Base-by-base conservation (phyloP, 257 asterid species). In the Primulina eburnea region DNA sequence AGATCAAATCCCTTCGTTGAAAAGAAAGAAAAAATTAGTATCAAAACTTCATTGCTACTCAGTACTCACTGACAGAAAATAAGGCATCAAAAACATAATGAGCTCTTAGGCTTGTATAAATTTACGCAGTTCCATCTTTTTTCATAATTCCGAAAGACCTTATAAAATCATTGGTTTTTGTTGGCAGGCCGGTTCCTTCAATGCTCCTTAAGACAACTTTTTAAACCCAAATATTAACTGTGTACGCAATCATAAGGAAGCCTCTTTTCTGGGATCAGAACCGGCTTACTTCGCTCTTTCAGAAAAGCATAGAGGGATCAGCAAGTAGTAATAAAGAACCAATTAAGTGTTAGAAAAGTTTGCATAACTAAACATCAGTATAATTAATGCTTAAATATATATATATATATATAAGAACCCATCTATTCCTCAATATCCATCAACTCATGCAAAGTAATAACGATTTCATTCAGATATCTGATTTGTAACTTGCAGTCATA, bases 191-290 rank as follows among this genome's bases (percentile, higher is more conserved):
- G 55, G 18, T 14, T 47, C 55, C 55, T 47, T 47, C 55, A 47
- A 47, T 47, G 20, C 55, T 47, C 55, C 55, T 47, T 14, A 12
- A 10, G 55, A 47, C 55, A 18, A 47, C 55, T 47, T 47, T 40
- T 14, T 47, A 47, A 6, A 12, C 7, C 18, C n/a, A 47, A 47
- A 47, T 16, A 47, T 16, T 47, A 47, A 28, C 30, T 28, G 30
- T 4, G n/a, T 14, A 47, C 14, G 55, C n/a, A 47, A 47, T 12
- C 18, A 47, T 47, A 47, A 47, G 18, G 30, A 47, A 47, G 18
- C n/a, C 57, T 50, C 57, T 50, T 50, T 50, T 50, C 57, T 50
- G 17, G 57, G 57, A 50, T 50, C 57, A 50, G 56, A 14, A 50
- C 20, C 4, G 53, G n/a, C 53, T 47, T 11, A 4, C 12, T 47